A percentile compares a stretch with the other conserved stretches of the same genome.
phyloP scores from a whole-genome alignment of 805 yeast genomes.

The Yamadazyma laniorum region DNA sequence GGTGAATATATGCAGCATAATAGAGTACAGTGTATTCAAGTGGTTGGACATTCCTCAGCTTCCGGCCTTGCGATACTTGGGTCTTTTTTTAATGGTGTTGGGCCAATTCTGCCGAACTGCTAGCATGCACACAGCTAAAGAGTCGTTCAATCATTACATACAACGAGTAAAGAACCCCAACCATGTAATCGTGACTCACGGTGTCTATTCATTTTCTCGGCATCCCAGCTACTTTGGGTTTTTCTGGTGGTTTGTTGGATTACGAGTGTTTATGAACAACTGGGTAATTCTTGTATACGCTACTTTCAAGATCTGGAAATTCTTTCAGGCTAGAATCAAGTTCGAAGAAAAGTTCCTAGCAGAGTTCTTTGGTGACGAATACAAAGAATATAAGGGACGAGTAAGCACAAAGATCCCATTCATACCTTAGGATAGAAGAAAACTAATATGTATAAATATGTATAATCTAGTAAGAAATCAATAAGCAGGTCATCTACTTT shows the following conservation, averaged over 20 bases:
- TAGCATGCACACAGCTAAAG: conserved; percentile 88
- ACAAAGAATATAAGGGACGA: conserved; percentile 47
- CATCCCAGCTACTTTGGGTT: conserved; percentile 94
- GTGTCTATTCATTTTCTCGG: conserved; percentile 64
- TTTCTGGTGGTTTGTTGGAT: conserved; percentile 90
- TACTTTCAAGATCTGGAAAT: conserved; percentile 55
- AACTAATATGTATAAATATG: too few species aligned
- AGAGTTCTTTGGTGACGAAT: conserved; percentile 69
- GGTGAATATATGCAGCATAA: conserved; percentile 19
- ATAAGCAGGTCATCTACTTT: conserved; percentile 3
- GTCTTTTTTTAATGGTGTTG: conserved; percentile 43
- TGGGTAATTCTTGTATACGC: conserved; percentile 59
- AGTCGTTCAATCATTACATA: conserved; percentile 80
- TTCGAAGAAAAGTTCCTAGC: conserved; percentile 69
- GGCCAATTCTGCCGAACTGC: conserved; percentile 72
- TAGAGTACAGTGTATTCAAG: conserved; percentile 15
- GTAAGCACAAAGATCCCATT: conserved; percentile 53
- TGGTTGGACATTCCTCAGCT: neutral
- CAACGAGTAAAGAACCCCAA: conserved; percentile 48
- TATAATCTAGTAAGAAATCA: conserved; percentile 1
- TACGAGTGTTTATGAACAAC: conserved; percentile 70
- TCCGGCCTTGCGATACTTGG: conserved; percentile 27
- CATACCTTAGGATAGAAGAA: too few species aligned
- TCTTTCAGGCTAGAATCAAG: conserved; percentile 65
- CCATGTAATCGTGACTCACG: conserved; percentile 71